phyloP scores from a whole-genome alignment of 345 rosid species.

The Hevea brasiliensis region DNA sequence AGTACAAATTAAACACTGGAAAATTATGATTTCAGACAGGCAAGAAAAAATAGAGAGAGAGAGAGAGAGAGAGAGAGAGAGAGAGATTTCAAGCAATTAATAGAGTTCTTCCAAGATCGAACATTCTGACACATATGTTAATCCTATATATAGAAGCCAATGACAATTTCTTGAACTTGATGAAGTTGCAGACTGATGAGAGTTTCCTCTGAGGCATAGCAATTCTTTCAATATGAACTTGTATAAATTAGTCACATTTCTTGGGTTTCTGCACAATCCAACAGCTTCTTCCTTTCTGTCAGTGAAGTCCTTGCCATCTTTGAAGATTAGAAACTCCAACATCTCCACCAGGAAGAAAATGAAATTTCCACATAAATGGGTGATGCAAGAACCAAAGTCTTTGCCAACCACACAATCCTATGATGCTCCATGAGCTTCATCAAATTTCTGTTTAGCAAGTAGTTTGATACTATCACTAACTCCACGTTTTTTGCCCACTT shows the following conservation, averaged over 20 bases:
- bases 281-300: constrained; percentile 44
- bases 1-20: too few species aligned
- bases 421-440: constrained; percentile 45
- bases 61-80: too few species aligned
- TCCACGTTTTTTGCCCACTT: constrained; percentile 2
- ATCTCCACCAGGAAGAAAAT: constrained; percentile 47
- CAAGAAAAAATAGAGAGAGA: too few species aligned
- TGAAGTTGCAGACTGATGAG: too few species aligned
- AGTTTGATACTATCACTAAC: too few species aligned
- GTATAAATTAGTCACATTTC: constrained; percentile 1
- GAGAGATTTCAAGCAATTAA: too few species aligned
- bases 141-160: too few species aligned
- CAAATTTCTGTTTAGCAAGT: constrained; percentile 38
- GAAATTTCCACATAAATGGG: constrained; percentile 45
- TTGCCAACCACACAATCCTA: constrained; percentile 58
- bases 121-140: too few species aligned
- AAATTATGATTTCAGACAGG: too few species aligned
- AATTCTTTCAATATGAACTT: neutral
- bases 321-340: constrained; percentile 54
- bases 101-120: too few species aligned
- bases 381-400: constrained; percentile 53
- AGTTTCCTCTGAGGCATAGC: neutral
- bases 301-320: constrained; percentile 43
- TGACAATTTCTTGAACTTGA: too few species aligned
- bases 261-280: constrained; percentile 34